Evolutionary conservation across 441 rosid genomes (phyloP).

Genomic region (Pelargonium fulgidum): DNA sequence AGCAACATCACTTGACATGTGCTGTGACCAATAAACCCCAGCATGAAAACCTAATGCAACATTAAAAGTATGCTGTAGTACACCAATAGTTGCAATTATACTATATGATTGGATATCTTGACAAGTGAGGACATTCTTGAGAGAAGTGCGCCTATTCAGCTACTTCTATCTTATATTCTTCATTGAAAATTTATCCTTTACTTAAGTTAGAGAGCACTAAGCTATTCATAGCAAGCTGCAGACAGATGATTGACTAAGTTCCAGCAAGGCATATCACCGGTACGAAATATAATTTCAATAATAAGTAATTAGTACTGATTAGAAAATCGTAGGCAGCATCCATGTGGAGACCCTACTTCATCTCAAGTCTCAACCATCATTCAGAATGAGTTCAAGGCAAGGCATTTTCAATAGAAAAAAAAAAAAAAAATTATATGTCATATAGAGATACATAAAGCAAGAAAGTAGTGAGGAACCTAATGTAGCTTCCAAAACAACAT

Average conservation of each 20-base stretch:
- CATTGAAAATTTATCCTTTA: too few species aligned
- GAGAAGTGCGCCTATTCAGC: too few species aligned
- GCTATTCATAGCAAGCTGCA: too few species aligned
- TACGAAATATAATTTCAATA: too few species aligned
- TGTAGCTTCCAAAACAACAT: constrained; percentile 84
- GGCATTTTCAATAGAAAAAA: not conserved
- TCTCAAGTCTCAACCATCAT: not conserved
- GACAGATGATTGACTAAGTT: too few species aligned
- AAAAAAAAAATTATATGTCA: too few species aligned
- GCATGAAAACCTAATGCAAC: not conserved
- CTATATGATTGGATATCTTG: too few species aligned
- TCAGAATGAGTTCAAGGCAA: not conserved
- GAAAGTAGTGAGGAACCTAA: constrained; percentile 47
- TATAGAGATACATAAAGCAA: not conserved
- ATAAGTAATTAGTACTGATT: not conserved
- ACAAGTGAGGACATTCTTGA: too few species aligned
- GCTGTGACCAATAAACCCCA: not conserved
- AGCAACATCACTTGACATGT: not conserved
- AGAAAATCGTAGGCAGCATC: not conserved
- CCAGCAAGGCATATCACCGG: too few species aligned
- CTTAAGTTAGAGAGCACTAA: too few species aligned
- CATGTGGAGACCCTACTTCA: not conserved
- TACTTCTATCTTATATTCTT: too few species aligned
- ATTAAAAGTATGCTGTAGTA: not conserved
- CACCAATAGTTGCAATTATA: not conserved